phyloP scores from a whole-genome alignment of 2,329 filamentous ascomycete genomes.

The Calonectria ilicicola region DNA sequence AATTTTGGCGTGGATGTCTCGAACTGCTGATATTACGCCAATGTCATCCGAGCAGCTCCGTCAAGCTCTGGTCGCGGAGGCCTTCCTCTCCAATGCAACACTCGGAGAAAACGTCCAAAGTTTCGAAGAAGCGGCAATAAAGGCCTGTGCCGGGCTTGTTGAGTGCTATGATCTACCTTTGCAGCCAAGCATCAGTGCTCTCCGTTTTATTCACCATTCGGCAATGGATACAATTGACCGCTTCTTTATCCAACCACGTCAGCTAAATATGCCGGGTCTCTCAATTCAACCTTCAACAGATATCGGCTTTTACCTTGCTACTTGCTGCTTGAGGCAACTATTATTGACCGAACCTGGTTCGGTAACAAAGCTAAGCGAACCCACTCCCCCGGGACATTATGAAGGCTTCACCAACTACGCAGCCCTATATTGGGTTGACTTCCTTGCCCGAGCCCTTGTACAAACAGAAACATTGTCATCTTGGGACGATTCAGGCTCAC shows the following conservation, averaged over 20 bases:
- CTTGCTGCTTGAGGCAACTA: neutral
- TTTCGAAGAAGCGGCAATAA: neutral
- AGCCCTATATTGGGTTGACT: neutral
- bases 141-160: neutral
- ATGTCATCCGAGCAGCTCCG: neutral
- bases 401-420: neutral
- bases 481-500: neutral
- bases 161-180: neutral
- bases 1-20: neutral
- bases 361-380: neutral
- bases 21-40: neutral
- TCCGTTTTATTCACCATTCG: neutral
- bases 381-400: neutral
- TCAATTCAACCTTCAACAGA: neutral
- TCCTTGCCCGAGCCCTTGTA: neutral
- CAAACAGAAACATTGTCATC: neutral
- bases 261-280: neutral
- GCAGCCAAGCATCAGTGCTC: neutral
- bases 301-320: neutral
- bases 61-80: neutral
- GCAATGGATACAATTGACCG: neutral
- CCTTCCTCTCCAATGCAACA: neutral
- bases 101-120: neutral
- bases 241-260: neutral
- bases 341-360: neutral